phyloP scores from a whole-genome alignment of 2,329 filamentous ascomycete genomes.

The Hypoxylon sp. region DNA sequence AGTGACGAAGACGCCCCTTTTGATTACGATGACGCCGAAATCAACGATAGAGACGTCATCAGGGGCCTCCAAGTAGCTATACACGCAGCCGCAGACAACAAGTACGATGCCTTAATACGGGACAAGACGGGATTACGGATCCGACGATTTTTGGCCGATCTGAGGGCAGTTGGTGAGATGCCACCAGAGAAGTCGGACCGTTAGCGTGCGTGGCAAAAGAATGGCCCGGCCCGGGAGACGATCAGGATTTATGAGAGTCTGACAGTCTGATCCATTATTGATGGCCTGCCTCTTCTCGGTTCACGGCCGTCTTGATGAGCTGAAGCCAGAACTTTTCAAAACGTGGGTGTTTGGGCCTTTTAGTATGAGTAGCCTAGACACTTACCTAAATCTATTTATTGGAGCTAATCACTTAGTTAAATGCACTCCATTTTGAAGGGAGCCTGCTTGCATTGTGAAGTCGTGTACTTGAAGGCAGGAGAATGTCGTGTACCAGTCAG shows the following conservation, averaged over 20 bases:
- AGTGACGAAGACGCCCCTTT: constrained; percentile 43
- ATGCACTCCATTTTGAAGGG: not conserved
- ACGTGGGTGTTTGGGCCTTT: not conserved
- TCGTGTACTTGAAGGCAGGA: not conserved
- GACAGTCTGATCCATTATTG: not conserved
- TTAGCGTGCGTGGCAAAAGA: constrained; percentile 26
- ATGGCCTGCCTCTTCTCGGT: not conserved
- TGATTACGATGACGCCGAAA: constrained; percentile 49
- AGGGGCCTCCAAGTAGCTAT: constrained; percentile 63
- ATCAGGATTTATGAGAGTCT: constrained; percentile 13
- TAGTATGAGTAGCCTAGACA: not conserved
- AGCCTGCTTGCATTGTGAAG: not conserved
- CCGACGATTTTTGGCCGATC: constrained; percentile 62
- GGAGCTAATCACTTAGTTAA: constrained; percentile 1
- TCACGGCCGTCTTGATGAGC: not conserved
- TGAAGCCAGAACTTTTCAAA: not conserved
- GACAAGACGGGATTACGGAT: constrained; percentile 61
- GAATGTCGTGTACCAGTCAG: not conserved
- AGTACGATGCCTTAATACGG: constrained; percentile 60
- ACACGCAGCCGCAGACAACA: constrained; percentile 63
- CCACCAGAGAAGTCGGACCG: constrained; percentile 43
- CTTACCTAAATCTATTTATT: constrained; percentile 3
- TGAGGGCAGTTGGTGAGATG: constrained; percentile 60
- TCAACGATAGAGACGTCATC: constrained; percentile 61
- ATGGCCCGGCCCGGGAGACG: constrained; percentile 5